Base-by-base conservation (phyloP, 257 asterid genomes). In the Thymus quinquecostatus region DNA sequence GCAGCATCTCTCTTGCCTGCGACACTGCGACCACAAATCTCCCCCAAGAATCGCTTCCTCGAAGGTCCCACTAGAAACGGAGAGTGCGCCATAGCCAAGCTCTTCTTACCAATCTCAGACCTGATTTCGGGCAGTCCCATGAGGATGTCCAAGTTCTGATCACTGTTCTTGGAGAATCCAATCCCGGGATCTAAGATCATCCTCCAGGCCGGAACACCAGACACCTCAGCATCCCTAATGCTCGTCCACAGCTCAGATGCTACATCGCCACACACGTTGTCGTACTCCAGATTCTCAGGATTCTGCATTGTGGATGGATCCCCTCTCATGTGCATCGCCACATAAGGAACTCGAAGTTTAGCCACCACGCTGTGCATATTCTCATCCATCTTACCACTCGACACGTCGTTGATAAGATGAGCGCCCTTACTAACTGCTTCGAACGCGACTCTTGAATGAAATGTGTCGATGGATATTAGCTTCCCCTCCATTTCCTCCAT, bases 121-220 rank as follows among this genome's bases (percentile, higher is more conserved):
- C 84, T 77, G 58, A 95, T 82, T 1, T 40, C 66, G 27, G 76
- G 75, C 74, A 92, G 73, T 8, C 95, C 92, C 30, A 21, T 65
- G 47, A 95, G 83, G 48, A 92, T 79, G 64, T 95, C 96, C 70
- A 95, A 60, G 77, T 88, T 92, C 3, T 92, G 96, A 12, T 73
- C 91, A 2, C 90, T 89, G n/a, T 75, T 86, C 78, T 95, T 95
- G 3, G 99, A 95, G 76, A 89, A 95, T 29, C 99, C 99, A 6
- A 95, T 81, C 27, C 98, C 98, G 0, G 96, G 99, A 76, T 95
- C 99, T 50, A 86, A 8, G 59, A 92, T 78, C 47, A 95, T 80
- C 86, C 97, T 88, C 99, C 99, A 95, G 60, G 97, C 96, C 34
- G 99, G 99, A 63, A 95, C 78, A 28, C 99, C 99, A 0, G 84